A percentile compares a stretch with the other conserved stretches of the same genome.
These are phyloP conservation scores for Tolypocladium album DNA, from an alignment of 2,329 filamentous ascomycete species.

Conservation along the genomic window DNA sequence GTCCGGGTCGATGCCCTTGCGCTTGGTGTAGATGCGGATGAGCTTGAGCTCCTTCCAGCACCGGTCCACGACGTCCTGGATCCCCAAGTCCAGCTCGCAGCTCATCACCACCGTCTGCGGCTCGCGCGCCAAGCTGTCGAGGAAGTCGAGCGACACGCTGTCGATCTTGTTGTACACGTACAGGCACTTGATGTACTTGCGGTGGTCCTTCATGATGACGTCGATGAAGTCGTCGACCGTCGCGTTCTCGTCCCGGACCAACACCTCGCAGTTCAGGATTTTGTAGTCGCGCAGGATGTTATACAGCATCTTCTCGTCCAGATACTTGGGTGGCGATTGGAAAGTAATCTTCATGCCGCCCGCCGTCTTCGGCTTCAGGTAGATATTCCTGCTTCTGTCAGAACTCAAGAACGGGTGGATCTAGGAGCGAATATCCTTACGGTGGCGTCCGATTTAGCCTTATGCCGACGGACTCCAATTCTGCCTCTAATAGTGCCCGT, in stretches of 20 bases:
- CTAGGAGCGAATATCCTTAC: slow-evolving; percentile 34
- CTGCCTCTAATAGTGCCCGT: slow-evolving; percentile 75
- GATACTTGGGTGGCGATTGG: slow-evolving; percentile 71
- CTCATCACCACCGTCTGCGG: slow-evolving; percentile 94
- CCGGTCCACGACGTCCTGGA: slow-evolving; percentile 85
- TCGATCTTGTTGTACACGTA: slow-evolving; percentile 99
- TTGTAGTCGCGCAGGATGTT: slow-evolving; percentile 98
- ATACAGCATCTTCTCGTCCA: slow-evolving; percentile 97
- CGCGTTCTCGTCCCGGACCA: slow-evolving; percentile 87
- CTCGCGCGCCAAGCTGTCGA: slow-evolving; percentile 85
- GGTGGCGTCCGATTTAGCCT: slow-evolving; percentile 84
- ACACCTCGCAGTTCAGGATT: slow-evolving; percentile 92
- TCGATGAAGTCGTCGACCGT: slow-evolving; percentile 99
- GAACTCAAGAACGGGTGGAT: neutral
- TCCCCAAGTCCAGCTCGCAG: slow-evolving; percentile 88
- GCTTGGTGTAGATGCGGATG: slow-evolving; percentile 92
- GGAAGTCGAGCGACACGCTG: slow-evolving; percentile 82
- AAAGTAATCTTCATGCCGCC: slow-evolving; percentile 99
- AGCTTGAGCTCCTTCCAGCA: slow-evolving; percentile 90
- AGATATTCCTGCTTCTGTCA: slow-evolving; percentile 64
- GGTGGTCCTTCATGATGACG: slow-evolving; percentile 97
- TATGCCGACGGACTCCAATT: slow-evolving; percentile 92
- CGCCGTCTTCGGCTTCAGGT: slow-evolving; percentile 89
- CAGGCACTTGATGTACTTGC: slow-evolving; percentile 89
- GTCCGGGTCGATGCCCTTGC: slow-evolving; percentile 82